Evolutionary conservation across 495 filamentous ascomycete genomes (phyloP), one percentile per base, ranked within the genome.

Genomic region (Tuber umbilicatum): DNA sequence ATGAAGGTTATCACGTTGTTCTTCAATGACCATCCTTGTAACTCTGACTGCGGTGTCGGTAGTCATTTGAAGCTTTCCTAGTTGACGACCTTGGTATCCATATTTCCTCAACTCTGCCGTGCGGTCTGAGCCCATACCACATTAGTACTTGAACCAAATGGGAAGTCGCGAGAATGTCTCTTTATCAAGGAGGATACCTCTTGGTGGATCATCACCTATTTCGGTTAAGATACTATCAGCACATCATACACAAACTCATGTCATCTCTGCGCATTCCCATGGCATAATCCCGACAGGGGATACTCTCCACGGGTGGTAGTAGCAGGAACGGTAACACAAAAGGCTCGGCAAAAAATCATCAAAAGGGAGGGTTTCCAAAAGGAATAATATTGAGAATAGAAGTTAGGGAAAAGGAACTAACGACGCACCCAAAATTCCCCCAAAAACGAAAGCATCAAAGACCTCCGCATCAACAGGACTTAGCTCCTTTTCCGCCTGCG

Each of bases 11-110:
- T 78, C 80, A 97, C 94, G 87, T 85, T 92, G 90, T 69, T 92
- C 89, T 76, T 97, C 91, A 16, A 94, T 88, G 23, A 98, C 91
- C 82, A 96, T 89, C 74, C 96, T 89, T 50, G 95, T 97, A 16
- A 97, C 95, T 74, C 95, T 87, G 45, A 97, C 95, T 1, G 95
- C 95, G 27, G 95, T 99, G 84, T 99, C 95, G 0, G 95, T 99
- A 14, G 95, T 98, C 95, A 99, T 98, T 84, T 99, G 95, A 79
- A 94, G 89, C 23, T 94, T 93, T 0, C 96, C 96, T 68, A 99
- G 86, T 75, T 94, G 88, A 73, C 95, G 90, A 68, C 94, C 94
- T 76, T 89, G 86, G 81, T 94, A 99, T 38, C 96, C 96, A 83
- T 97, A 96, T 82, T 92, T 93, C 38, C 95, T 89, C 70, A 99